Evolutionary conservation across 2,329 filamentous ascomycete genomes (phyloP), one percentile per base, ranked within the genome.

Genomic region (Apiospora kogelbergensis): DNA sequence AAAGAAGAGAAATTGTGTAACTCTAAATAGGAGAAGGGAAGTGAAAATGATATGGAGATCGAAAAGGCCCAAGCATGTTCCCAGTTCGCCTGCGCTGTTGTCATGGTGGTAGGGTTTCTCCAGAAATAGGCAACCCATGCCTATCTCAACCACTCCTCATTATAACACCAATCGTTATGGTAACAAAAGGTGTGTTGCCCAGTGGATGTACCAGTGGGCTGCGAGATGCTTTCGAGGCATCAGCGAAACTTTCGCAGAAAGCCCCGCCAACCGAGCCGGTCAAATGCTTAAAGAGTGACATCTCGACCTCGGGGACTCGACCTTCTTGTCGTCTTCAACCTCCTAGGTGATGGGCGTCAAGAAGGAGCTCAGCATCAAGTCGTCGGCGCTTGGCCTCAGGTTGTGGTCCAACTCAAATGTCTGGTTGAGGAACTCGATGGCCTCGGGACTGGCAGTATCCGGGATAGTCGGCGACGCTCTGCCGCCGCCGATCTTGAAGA

Each of bases 341-440:
- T 75, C 70, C 74, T 76, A 90, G 71, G 89, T 89, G 78, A 91
- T 91, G 70, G 92, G 90, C 69, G 89, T 89, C 79, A 97, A 84
- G 83, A 98, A 98, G 44, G 90, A 88, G 81, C 92, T 95, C 68
- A 91, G 86, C 80, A 97, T 89, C 74, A 99, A 83, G 76, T 98
- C 95, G 76, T 98, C 95, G 15, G 96, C 96, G 75, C 90, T 97
- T 3, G 96, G 96, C 73, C 96, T 87, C 83, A 93, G 91, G 80
- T 97, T 94, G 81, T 97, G 93, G 76, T 99, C 95, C 76, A 98
- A 91, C 84, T 98, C 94, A 82, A 99, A 99, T 0, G 96, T 98
- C 83, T 93, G 90, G 68, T 88, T 87, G 72, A 99, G 83, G 83
- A 99, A 99, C 60, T 87, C 87, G 79, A 91, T 89, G 5, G 94